A percentile compares a stretch with the other conserved stretches of the same genome.
phyloP scores from a whole-genome alignment of 176 grass and related monocot genomes.

The Aechmea fasciata region DNA sequence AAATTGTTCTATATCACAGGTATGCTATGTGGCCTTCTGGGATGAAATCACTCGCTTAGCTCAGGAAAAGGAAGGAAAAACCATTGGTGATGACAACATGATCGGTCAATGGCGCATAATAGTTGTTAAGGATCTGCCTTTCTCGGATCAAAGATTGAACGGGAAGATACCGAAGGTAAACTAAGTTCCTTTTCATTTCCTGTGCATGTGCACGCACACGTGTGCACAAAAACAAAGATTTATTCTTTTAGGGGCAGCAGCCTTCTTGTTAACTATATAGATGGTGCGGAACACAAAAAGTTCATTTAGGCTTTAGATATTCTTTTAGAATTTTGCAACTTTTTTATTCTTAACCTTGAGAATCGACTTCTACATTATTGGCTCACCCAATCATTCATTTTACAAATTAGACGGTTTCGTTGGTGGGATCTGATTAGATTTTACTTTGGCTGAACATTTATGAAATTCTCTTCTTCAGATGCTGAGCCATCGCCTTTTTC shows the following conservation, averaged over 20 bases:
- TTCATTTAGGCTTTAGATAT: background rate
- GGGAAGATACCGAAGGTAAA: slow-evolving; percentile 92
- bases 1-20: slow-evolving; percentile 26
- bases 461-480: slow-evolving; percentile 36
- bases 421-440: background rate
- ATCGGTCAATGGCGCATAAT: slow-evolving; percentile 76
- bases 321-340: background rate
- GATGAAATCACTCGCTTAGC: slow-evolving; percentile 61
- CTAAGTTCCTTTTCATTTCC: background rate
- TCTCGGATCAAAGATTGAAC: slow-evolving; percentile 84
- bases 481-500: slow-evolving; percentile 87
- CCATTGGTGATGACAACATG: slow-evolving; percentile 45
- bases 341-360: background rate
- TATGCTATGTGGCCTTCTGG: slow-evolving; percentile 96
- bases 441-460: background rate
- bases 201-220: no score
- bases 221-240: background rate
- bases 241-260: background rate
- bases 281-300: background rate
- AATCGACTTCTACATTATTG: background rate
- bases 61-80: slow-evolving; percentile 64
- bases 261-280: background rate
- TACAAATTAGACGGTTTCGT: background rate
- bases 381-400: background rate
- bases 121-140: slow-evolving; percentile 74